phyloP scores from a whole-genome alignment of 352 stramenopile species.

The Globisporangium yorkense region DNA sequence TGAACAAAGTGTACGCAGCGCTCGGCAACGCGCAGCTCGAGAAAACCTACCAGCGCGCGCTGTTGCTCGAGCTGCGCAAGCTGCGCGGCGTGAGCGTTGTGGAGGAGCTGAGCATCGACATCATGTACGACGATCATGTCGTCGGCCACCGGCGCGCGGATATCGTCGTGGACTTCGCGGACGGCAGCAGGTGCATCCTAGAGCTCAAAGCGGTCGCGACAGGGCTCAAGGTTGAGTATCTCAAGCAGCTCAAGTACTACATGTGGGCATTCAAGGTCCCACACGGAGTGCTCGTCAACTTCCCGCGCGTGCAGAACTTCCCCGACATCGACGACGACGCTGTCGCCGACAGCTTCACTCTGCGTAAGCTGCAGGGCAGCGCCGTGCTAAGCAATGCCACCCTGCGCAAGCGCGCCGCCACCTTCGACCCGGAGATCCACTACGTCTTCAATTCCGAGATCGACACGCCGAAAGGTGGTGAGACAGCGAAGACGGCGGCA shows the following conservation, averaged over 20 bases:
- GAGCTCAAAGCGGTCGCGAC: conserved; percentile 30
- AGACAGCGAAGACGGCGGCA: background rate
- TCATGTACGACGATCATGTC: conserved; percentile 23
- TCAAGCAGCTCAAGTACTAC: conserved; percentile 38
- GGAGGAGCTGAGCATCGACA: conserved; percentile 25
- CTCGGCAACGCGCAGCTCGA: conserved; percentile 30
- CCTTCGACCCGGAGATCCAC: background rate
- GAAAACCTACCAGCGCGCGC: conserved; percentile 30
- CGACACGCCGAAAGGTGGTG: background rate
- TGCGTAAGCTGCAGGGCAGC: background rate
- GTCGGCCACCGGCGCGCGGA: conserved; percentile 27
- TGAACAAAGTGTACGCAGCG: conserved; percentile 26
- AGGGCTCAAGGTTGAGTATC: conserved; percentile 14
- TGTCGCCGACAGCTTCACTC: background rate
- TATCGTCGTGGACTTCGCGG: conserved; percentile 21
- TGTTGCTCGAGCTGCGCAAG: conserved; percentile 19
- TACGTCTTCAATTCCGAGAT: conserved; percentile 1
- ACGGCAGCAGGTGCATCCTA: conserved; percentile 23
- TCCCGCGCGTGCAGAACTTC: conserved; percentile 26
- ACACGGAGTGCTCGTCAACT: conserved; percentile 39
- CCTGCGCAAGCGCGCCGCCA: background rate
- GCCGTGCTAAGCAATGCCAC: background rate
- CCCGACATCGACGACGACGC: conserved; percentile 14
- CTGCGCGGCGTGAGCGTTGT: conserved; percentile 17
- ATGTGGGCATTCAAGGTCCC: conserved; percentile 26